A percentile compares a stretch with the other conserved stretches of the same genome.
These are phyloP conservation scores for Colletotrichum falcatum DNA, from an alignment of 2,329 filamentous ascomycete genomes.

Conservation along the genomic window DNA sequence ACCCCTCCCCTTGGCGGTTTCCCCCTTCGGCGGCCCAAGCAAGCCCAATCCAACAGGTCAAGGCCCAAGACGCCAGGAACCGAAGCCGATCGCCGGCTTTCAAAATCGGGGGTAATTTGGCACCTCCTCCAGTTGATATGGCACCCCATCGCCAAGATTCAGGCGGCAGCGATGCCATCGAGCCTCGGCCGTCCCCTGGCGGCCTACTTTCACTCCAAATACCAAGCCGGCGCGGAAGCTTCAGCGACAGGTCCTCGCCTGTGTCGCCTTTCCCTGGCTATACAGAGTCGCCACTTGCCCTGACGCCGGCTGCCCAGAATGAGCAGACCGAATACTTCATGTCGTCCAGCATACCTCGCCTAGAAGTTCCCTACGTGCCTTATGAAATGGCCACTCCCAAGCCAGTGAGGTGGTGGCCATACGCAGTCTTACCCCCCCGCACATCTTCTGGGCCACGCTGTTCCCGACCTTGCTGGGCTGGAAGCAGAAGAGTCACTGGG, in stretches of 20 bases:
- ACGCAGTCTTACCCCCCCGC: constrained; percentile 78
- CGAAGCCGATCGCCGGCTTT: constrained; percentile 50
- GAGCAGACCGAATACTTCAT: constrained; percentile 68
- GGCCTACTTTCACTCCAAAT: constrained; percentile 59
- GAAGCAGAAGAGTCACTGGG: constrained; percentile 85
- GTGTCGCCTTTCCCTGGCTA: constrained; percentile 77
- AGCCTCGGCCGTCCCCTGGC: constrained; percentile 21
- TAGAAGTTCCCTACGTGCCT: constrained; percentile 60
- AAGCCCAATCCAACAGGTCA: constrained; percentile 28
- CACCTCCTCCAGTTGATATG: constrained; percentile 53
- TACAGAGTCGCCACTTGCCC: constrained; percentile 66
- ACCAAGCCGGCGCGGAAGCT: constrained; percentile 56
- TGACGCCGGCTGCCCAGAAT: constrained; percentile 56
- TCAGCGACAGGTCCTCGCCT: constrained; percentile 61
- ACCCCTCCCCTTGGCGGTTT: constrained; percentile 34
- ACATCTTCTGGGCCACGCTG: constrained; percentile 77
- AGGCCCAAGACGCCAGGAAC: constrained; percentile 42
- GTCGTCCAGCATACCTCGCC: constrained; percentile 56
- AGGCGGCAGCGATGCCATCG: constrained; percentile 14
- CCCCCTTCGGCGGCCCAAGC: constrained; percentile 22
- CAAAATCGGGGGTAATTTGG: constrained; percentile 55
- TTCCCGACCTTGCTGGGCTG: constrained; percentile 91
- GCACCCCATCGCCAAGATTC: constrained; percentile 28
- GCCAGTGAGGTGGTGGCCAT: constrained; percentile 84
- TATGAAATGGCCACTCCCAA: constrained; percentile 55